phyloP scores from a whole-genome alignment of 2,329 filamentous ascomycete genomes.

The Fusarium neocosmosporiellum region DNA sequence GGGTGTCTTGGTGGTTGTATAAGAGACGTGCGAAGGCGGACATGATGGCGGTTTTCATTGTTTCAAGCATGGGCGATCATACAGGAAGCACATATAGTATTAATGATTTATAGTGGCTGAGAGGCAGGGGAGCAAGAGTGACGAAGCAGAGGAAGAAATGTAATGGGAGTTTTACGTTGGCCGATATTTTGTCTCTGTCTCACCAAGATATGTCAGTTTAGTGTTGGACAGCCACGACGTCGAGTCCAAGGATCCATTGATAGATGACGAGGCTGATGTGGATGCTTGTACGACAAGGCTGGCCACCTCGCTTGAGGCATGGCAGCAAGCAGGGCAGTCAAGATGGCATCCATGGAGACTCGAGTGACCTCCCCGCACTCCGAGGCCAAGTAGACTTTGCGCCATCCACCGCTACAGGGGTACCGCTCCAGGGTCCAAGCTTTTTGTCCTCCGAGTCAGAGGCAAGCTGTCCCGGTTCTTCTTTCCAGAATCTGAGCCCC shows the following conservation, averaged over 20 bases:
- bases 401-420: slow-evolving; percentile 19
- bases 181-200: not conserved
- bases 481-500: slow-evolving; percentile 35
- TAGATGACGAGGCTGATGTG: slow-evolving; percentile 27
- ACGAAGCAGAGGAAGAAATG: slow-evolving; percentile 27
- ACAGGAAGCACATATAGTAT: slow-evolving; percentile 40
- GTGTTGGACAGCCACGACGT: not conserved
- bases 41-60: slow-evolving; percentile 21
- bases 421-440: slow-evolving; percentile 35
- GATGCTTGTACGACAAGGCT: slow-evolving; percentile 33
- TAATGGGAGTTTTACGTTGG: slow-evolving; percentile 35
- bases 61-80: slow-evolving; percentile 37
- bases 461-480: slow-evolving; percentile 25
- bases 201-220: not conserved
- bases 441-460: slow-evolving; percentile 21
- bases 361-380: slow-evolving; percentile 39
- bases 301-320: not conserved
- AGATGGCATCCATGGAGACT: slow-evolving; percentile 1
- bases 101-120: slow-evolving; percentile 39
- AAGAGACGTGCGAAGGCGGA: slow-evolving; percentile 25
- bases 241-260: slow-evolving; percentile 29
- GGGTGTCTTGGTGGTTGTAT: slow-evolving; percentile 37
- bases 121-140: not conserved
- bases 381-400: slow-evolving; percentile 25
- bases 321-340: not conserved